A percentile compares a stretch with the other conserved stretches of the same genome.
Evolutionary conservation across 352 stramenopile species (phyloP).

Genomic region (Globisporangium barbulae): DNA sequence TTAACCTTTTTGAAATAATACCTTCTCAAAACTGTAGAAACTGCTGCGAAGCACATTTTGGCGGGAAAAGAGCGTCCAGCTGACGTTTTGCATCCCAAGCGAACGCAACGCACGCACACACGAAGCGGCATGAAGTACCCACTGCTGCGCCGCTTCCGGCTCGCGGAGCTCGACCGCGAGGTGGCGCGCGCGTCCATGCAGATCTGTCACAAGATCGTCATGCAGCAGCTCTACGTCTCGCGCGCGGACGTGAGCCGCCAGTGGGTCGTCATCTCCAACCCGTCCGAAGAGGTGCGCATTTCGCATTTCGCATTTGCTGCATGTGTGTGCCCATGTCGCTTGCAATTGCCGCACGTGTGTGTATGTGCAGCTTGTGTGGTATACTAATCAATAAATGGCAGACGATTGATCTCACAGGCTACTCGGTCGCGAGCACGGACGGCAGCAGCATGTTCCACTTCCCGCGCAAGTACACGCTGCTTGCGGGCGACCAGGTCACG

Average conservation of each 20-base stretch:
- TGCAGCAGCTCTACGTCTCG: conserved; percentile 87
- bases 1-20: background rate
- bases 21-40: background rate
- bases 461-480: conserved; percentile 59
- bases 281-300: conserved; percentile 43
- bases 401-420: conserved; percentile 68
- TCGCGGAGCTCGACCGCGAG: conserved; percentile 58
- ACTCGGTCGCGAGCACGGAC: conserved; percentile 45
- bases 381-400: conserved; percentile 5
- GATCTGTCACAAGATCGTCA: conserved; percentile 81
- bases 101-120: conserved; percentile 1
- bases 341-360: background rate
- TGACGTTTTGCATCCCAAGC: conserved; percentile 5
- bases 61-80: conserved; percentile 4
- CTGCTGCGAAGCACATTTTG: background rate
- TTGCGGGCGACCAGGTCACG: conserved; percentile 76
- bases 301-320: background rate
- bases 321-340: background rate
- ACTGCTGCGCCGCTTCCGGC: conserved; percentile 56
- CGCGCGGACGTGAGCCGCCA: conserved; percentile 65
- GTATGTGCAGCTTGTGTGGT: background rate
- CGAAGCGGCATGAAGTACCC: conserved; percentile 50
- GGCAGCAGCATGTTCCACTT: conserved; percentile 58
- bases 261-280: conserved; percentile 84
- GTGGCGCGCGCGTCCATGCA: conserved; percentile 77